Conservation (phyloP, 352 stramenopile species). For the Plasmopara viticola region DNA sequence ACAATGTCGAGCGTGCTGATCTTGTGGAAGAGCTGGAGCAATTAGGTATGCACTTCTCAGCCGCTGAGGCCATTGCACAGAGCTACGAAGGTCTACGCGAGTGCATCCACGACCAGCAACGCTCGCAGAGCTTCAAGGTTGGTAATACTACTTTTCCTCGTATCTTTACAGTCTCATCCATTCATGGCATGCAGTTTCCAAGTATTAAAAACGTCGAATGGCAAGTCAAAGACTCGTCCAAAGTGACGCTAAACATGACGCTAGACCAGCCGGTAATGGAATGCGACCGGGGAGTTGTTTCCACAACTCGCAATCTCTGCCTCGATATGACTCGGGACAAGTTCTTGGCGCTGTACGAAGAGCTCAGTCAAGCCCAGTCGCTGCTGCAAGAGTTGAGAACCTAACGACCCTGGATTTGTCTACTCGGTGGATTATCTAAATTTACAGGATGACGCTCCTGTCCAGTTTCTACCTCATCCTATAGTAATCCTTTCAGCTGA, state of each 20-base stretch:
- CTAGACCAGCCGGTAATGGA: constrained; percentile 24
- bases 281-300: constrained; percentile 11
- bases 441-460: background rate
- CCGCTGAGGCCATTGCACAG: constrained; percentile 20
- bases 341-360: constrained; percentile 31
- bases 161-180: background rate
- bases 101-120: constrained; percentile 30
- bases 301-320: constrained; percentile 8
- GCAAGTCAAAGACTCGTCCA: constrained; percentile 11
- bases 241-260: constrained; percentile 24
- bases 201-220: constrained; percentile 25
- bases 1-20: constrained; percentile 28
- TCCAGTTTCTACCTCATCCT: constrained; percentile 5
- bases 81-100: constrained; percentile 26
- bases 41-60: constrained; percentile 25
- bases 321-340: constrained; percentile 24
- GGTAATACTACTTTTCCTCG: background rate
- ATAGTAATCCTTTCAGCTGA: constrained; percentile 1
- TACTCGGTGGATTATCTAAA: constrained; percentile 8
- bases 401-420: constrained; percentile 1
- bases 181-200: constrained; percentile 19
- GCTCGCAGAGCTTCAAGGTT: constrained; percentile 33
- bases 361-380: constrained; percentile 27
- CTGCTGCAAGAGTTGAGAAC: constrained; percentile 9
- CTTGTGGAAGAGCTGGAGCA: constrained; percentile 45